Evolutionary conservation across 2,329 filamentous ascomycete species (phyloP).

Genomic region (Verticillium longisporum): DNA sequence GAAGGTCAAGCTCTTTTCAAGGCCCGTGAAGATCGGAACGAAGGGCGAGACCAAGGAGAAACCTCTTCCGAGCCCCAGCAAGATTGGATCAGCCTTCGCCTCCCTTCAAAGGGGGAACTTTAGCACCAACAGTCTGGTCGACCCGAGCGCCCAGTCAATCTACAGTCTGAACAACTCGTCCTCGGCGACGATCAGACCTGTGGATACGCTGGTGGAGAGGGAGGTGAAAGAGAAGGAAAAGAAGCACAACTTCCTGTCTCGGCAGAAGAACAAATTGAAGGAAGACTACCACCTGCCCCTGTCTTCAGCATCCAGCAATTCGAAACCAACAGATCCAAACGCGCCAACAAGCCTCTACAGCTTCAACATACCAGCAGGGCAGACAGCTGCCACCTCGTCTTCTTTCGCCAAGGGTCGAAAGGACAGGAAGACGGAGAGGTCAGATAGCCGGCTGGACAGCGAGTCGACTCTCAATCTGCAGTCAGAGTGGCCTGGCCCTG

Average conservation of each 20-base stretch:
- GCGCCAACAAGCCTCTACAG: constrained; percentile 73
- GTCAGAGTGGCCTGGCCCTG: constrained; percentile 44
- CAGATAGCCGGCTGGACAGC: constrained; percentile 42
- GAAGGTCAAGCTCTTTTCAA: constrained; percentile 76
- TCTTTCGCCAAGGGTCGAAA: constrained; percentile 78
- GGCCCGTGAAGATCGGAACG: constrained; percentile 67
- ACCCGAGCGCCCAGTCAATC: constrained; percentile 54
- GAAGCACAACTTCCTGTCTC: constrained; percentile 72
- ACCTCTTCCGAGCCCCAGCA: constrained; percentile 65
- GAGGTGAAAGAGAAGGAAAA: constrained; percentile 53
- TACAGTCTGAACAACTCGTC: constrained; percentile 74
- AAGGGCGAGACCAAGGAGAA: constrained; percentile 62
- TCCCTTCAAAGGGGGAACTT: constrained; percentile 60
- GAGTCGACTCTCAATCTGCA: constrained; percentile 35
- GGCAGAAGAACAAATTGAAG: constrained; percentile 73
- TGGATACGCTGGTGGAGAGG: constrained; percentile 38
- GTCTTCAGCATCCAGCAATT: constrained; percentile 72
- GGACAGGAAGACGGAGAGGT: constrained; percentile 74
- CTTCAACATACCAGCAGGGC: constrained; percentile 68
- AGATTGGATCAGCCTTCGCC: constrained; percentile 60
- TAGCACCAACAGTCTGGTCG: constrained; percentile 64
- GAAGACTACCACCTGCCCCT: constrained; percentile 67
- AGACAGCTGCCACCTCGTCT: constrained; percentile 51
- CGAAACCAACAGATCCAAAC: constrained; percentile 65
- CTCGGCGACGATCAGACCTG: constrained; percentile 66